Conservation (phyloP, 2,329 filamentous ascomycete species). For the Aureobasidium sp. region DNA sequence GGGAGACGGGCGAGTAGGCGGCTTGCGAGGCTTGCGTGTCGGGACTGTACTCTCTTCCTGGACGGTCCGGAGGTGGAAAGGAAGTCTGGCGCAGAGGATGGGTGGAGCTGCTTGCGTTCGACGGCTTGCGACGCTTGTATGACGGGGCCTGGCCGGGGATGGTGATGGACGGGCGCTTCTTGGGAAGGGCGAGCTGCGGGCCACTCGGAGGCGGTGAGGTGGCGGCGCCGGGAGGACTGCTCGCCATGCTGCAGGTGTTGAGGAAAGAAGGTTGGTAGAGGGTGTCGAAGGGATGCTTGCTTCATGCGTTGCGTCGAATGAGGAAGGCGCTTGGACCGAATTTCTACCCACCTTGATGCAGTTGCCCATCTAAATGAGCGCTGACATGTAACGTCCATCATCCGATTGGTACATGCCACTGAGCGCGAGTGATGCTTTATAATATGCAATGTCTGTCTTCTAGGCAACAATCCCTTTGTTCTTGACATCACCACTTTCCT, state of each 20-base stretch:
- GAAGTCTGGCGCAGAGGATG: constrained; percentile 75
- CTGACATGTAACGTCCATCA: background rate
- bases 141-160: constrained; percentile 39
- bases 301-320: constrained; percentile 8
- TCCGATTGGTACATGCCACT: background rate
- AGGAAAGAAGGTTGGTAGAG: background rate
- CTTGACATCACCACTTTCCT: background rate
- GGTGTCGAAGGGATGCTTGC: background rate
- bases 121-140: constrained; percentile 64
- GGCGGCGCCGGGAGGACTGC: constrained; percentile 15
- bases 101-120: constrained; percentile 51
- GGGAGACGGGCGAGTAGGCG: constrained; percentile 13
- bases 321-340: constrained; percentile 6
- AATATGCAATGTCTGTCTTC: background rate
- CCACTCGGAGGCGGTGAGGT: constrained; percentile 15
- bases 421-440: background rate
- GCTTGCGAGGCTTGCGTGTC: constrained; percentile 16
- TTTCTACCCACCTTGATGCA: constrained; percentile 1
- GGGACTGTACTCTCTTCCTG: constrained; percentile 21
- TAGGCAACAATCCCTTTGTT: background rate
- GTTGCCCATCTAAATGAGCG: background rate
- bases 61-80: constrained; percentile 55
- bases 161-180: constrained; percentile 56
- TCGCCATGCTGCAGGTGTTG: constrained; percentile 9
- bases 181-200: constrained; percentile 41